phyloP scores from a whole-genome alignment of 257 asterid genomes.

The Coffea canephora region DNA sequence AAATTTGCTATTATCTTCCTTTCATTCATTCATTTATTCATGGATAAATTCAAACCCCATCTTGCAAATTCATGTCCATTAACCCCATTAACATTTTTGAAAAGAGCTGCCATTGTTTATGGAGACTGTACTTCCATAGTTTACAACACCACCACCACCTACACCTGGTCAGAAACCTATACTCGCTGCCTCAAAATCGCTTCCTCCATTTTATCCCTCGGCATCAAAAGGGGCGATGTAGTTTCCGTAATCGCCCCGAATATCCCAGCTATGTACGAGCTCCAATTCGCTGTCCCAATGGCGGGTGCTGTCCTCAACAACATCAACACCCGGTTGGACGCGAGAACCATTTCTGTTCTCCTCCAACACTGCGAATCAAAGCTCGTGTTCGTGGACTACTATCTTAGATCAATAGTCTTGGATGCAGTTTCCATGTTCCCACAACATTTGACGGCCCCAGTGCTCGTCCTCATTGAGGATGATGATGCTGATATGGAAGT shows the following conservation, averaged over 20 bases:
- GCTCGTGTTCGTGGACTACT: conserved; percentile 56
- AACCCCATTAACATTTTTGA: conserved; percentile 55
- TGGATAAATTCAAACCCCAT: conserved; percentile 24
- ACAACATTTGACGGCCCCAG: conserved; percentile 31
- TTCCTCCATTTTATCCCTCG: conserved; percentile 47
- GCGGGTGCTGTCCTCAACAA: conserved; percentile 65
- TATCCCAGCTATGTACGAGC: conserved; percentile 77
- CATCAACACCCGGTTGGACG: conserved; percentile 66
- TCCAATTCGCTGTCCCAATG: conserved; percentile 74
- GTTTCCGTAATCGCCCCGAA: conserved; percentile 70
- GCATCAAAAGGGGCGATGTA: conserved; percentile 51
- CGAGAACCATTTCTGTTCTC: conserved; percentile 57
- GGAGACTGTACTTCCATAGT: conserved; percentile 56
- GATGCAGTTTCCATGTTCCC: conserved; percentile 59
- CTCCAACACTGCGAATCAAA: conserved; percentile 58
- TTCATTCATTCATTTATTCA: background rate
- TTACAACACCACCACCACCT: conserved; percentile 29
- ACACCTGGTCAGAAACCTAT: conserved; percentile 63
- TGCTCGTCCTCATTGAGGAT: conserved; percentile 38
- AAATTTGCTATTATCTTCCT: too few relatives aligned
- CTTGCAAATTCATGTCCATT: conserved; percentile 53
- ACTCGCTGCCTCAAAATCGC: conserved; percentile 50
- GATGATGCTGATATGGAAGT: conserved; percentile 49
- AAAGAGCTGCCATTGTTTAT: conserved; percentile 57
- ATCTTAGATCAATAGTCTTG: conserved; percentile 33